Percentiles rank a stretch among this genome's conserved stretches.
These are phyloP conservation scores for Pestalotiopsis sp. DNA, from an alignment of 2,329 filamentous ascomycete genomes.

Conservation along the genomic window DNA sequence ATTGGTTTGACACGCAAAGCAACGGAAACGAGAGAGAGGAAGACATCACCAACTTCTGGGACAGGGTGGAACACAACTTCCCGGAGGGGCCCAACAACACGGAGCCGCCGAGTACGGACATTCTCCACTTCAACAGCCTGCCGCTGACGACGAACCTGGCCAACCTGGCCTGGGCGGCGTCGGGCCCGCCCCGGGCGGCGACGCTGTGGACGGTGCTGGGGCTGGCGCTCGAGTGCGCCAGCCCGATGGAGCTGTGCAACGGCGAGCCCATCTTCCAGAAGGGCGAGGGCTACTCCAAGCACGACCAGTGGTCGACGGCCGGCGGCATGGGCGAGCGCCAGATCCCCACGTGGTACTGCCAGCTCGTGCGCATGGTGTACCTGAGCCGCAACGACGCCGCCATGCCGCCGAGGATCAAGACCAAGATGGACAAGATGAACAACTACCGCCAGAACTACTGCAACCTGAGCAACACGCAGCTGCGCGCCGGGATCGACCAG, in stretches of 20 bases:
- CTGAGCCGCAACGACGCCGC: not conserved
- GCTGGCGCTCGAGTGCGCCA: not conserved
- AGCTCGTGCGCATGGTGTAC: not conserved
- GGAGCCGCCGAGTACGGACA: not conserved
- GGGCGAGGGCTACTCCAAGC: too few relatives aligned
- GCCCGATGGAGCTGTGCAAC: too few relatives aligned
- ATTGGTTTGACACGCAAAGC: not conserved
- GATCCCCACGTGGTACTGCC: not conserved
- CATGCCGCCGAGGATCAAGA: not conserved
- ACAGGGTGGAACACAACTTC: not conserved
- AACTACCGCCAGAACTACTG: too few relatives aligned
- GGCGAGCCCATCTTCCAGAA: too few relatives aligned
- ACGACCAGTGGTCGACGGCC: not conserved
- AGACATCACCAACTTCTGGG: not conserved
- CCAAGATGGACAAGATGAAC: not conserved
- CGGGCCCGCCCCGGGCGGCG: not conserved
- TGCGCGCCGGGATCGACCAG: too few relatives aligned
- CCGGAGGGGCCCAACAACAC: not conserved
- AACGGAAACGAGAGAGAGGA: not conserved
- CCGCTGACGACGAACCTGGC: too few relatives aligned
- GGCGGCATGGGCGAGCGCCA: not conserved
- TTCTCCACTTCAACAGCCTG: not conserved
- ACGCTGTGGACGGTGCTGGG: not conserved
- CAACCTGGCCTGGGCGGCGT: too few relatives aligned
- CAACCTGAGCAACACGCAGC: too few relatives aligned